Evolutionary conservation across 768 basidiomycete genomes (phyloP).

Genomic region (Termitomyces sp.): DNA sequence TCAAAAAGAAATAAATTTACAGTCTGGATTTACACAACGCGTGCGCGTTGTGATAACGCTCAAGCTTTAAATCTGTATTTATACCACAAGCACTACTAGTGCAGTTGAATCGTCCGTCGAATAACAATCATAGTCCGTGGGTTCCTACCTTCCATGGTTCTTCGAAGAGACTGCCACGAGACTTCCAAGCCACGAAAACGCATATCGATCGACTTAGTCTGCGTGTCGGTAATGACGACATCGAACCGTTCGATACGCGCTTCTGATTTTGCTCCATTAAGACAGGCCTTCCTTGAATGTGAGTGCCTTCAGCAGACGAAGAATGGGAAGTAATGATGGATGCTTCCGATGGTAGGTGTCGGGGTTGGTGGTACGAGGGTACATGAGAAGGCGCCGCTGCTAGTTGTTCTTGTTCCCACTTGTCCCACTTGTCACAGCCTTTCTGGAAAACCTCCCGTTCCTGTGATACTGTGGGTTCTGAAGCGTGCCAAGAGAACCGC

Average conservation of each 20-base stretch:
- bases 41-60: not conserved
- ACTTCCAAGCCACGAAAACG: conserved; percentile 57
- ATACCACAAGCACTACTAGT: not conserved
- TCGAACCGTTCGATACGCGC: conserved; percentile 7
- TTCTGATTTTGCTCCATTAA: conserved; percentile 5
- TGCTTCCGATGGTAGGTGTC: conserved; percentile 2
- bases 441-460: conserved; percentile 53
- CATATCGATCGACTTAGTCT: conserved; percentile 49
- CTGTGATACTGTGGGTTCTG: conserved; percentile 31
- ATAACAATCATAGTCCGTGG: not conserved
- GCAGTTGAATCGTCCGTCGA: not conserved
- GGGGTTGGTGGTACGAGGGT: not conserved
- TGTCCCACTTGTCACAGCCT: conserved; percentile 53
- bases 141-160: not conserved
- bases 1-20: not conserved
- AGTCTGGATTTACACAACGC: not conserved
- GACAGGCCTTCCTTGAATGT: not conserved
- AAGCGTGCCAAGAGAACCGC: conserved; percentile 42
- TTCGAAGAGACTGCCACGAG: conserved; percentile 11
- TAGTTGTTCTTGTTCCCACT: conserved; percentile 33
- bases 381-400: not conserved
- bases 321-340: not conserved
- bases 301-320: not conserved
- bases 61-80: not conserved
- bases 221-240: conserved; percentile 21